Evolutionary conservation across 176 grass and related monocot genomes (phyloP), one percentile per base, ranked within the genome.

Genomic region (Zizania latifolia): DNA sequence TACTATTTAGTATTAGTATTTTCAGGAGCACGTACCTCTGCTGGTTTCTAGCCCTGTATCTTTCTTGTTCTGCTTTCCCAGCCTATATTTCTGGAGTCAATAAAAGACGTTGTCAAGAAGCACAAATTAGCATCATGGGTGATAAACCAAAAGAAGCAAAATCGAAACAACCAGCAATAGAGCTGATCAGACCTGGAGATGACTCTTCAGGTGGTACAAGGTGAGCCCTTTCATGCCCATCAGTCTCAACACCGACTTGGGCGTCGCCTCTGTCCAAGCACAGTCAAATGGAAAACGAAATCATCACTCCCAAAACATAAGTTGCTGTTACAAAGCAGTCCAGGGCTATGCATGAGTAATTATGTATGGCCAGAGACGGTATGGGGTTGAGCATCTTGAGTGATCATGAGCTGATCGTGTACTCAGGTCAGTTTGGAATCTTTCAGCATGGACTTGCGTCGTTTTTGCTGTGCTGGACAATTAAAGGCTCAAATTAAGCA

Each of bases 211-310:
- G 78, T 99, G 95, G 86, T 92, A 99, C 72, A 99, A 53, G 13
- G 89, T 99, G 69, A 94, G 84, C 70, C 91, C 95, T 87, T 92
- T 99, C 86, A 90, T 86, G 34, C 95, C 84, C 91, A 99, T 99
- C 78, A 99, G 74, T 79, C 91, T 92, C 58, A 94, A 85, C 71
- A 94, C 91, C 6, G 86, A 99, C 68, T 99, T 99, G 24, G 95
- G 95, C 29, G 95, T 98, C 4, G 95, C 95, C 62, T 98, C 95
- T 98, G 82, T 68, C 33, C 58, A 65, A 83, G 7, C 46, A 81
- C 8, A 71, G 19, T 39, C 70, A 62, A 56, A 65, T 50, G 45
- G 17, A 62, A 79, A 81, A 76, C 62, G 28, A 83, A 70, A 64
- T 70, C 33, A 77, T 44, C 1, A 46, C 46, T 10, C 37, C 21